Conservation (phyloP, 495 filamentous ascomycete species). For the Aspergillus nanangensis region DNA sequence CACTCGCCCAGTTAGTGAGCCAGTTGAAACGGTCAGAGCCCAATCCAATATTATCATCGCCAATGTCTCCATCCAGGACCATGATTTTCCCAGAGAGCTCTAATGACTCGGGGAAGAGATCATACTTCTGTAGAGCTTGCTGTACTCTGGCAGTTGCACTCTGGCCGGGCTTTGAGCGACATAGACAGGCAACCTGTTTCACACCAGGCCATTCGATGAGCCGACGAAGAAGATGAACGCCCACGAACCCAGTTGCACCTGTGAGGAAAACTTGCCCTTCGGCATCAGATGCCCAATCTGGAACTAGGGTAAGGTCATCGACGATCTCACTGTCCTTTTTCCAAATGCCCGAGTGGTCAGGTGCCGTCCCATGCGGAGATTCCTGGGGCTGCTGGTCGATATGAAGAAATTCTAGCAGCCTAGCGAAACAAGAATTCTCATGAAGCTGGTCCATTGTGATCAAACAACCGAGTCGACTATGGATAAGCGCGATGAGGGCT, state of each 20-base stretch:
- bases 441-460: background rate
- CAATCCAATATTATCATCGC: slow-evolving; percentile 2
- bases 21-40: background rate
- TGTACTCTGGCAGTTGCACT: background rate
- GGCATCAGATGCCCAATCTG: background rate
- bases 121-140: slow-evolving; percentile 3
- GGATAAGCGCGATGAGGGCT: background rate
- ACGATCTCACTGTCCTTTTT: background rate
- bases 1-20: slow-evolving; percentile 6
- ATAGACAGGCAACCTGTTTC: slow-evolving; percentile 12
- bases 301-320: background rate
- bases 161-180: background rate
- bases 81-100: slow-evolving; percentile 3
- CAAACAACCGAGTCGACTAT: background rate
- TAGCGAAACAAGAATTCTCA: background rate
- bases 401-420: background rate
- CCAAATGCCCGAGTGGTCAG: too few relatives aligned
- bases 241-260: slow-evolving; percentile 5
- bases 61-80: slow-evolving; percentile 11
- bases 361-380: too few relatives aligned
- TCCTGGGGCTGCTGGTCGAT: too few relatives aligned
- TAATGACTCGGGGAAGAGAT: background rate
- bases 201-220: slow-evolving; percentile 3
- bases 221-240: slow-evolving; percentile 1
- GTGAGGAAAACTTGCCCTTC: slow-evolving; percentile 3